These are phyloP conservation scores for Solanum bulbocastanum DNA, from an alignment of 257 asterid species.

Conservation along the genomic window DNA sequence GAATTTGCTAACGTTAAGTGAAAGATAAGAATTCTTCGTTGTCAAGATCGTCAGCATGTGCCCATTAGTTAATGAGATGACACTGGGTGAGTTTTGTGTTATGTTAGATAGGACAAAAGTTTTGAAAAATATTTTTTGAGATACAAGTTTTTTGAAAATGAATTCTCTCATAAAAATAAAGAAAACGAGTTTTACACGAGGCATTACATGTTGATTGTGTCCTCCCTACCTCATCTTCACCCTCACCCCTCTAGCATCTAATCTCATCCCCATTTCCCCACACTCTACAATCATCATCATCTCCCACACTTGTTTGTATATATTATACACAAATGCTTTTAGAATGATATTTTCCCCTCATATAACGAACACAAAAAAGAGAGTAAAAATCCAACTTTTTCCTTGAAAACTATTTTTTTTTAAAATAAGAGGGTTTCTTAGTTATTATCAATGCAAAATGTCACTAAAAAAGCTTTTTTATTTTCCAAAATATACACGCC, in stretches of 20 bases:
- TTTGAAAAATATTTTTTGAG: not conserved
- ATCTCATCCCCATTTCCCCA: not conserved
- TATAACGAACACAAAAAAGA: not conserved
- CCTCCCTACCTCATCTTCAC: not conserved
- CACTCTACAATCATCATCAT: not conserved
- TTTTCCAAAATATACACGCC: not conserved
- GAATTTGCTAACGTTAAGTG: not conserved
- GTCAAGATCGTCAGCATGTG: not conserved
- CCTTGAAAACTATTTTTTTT: no score
- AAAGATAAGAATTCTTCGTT: not conserved
- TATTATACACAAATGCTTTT: not conserved
- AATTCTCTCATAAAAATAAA: not conserved
- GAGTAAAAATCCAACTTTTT: not conserved
- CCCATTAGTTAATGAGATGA: not conserved
- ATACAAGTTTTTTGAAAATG: accelerated
- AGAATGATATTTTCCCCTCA: not conserved
- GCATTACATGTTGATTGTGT: not conserved
- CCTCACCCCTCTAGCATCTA: not conserved
- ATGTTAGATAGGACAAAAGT: not conserved
- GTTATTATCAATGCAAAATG: not conserved
- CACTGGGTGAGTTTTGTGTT: not conserved
- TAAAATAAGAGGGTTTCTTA: no score
- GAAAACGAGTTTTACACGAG: not conserved
- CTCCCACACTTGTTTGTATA: not conserved
- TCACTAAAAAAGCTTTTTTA: not conserved